Evolutionary conservation across 164 flowering plant species (phyloP), one percentile per base, ranked within the genome.

Genomic region (Aristolochia californica): DNA sequence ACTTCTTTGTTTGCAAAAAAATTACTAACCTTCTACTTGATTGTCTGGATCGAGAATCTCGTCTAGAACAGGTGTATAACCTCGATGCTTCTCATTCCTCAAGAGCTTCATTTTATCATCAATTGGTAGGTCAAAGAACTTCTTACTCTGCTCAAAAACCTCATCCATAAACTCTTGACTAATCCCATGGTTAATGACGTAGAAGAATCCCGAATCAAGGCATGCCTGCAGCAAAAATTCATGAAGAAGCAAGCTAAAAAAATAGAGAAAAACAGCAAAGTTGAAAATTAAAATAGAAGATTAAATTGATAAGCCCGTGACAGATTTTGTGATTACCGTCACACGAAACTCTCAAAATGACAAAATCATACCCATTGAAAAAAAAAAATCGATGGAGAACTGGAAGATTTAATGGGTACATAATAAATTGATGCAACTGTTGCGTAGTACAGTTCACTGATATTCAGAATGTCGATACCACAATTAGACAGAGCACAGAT

Each of bases 161-260:
- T 85, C 79, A 26, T 87, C 88, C 94, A 93, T 81, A 56, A 89
- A 79, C 44, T 83, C 88, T 70, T 73, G 70, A 59, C 81, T 80
- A 59, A 91, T 89, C 50, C 99, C 99, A 66, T 93, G 99, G 58
- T 89, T 93, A 15, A 83, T 65, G n/a, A 89, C 80, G 72, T 93
- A 89, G 76, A 93, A 89, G 66, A 89, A 93, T 45, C 97, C 99
- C 72, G 78, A 81, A 67, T 93, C 97, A 74, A 83, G 70, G 60
- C 96, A 87, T 43, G 97, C 97, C 98, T 93, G 64, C 43, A 56
- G 55, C 44, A 63, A 18, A 53, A 24, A 49, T 48, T n/a, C 54
- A n/a, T 14, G 28, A 16, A 20, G 16, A 15, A 11, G 17, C 11
- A 57, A 25, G 49, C 24, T 13, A 18, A 25, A 48, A 2, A 5